A percentile compares a stretch with the other conserved stretches of the same genome.
Evolutionary conservation across 805 yeast species (phyloP).

Genomic region (Candida endomychidarum): DNA sequence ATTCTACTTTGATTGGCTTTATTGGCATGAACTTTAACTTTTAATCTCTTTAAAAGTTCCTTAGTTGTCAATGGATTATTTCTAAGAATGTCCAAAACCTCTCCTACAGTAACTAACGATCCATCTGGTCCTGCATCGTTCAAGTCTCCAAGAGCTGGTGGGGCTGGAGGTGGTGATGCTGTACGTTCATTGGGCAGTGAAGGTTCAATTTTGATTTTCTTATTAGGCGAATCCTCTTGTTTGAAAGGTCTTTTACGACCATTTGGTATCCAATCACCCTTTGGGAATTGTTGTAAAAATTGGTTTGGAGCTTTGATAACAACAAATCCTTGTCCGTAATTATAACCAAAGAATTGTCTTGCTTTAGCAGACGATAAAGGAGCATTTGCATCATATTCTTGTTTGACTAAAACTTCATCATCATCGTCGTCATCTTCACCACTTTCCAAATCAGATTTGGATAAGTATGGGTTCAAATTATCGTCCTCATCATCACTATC

Average conservation of each 20-base stretch:
- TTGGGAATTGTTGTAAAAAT: constrained; percentile 65
- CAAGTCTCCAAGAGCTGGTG: constrained; percentile 29
- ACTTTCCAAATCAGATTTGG: constrained; percentile 54
- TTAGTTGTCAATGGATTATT: constrained; percentile 60
- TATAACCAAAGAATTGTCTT: constrained; percentile 24
- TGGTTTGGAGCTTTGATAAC: constrained; percentile 63
- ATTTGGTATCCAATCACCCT: constrained; percentile 83
- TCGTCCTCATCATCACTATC: constrained; percentile 74
- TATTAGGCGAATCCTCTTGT: constrained; percentile 29
- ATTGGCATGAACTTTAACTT: constrained; percentile 60
- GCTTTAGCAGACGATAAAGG: constrained; percentile 11
- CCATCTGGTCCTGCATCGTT: constrained; percentile 38
- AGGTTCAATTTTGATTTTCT: constrained; percentile 24
- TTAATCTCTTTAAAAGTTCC: constrained; percentile 60
- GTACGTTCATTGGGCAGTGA: constrained; percentile 14
- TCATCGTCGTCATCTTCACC: constrained; percentile 55
- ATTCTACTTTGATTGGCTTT: constrained; percentile 63
- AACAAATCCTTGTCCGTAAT: constrained; percentile 43
- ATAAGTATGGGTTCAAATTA: constrained; percentile 70
- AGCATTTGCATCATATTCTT: constrained; percentile 29
- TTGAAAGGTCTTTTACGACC: constrained; percentile 34
- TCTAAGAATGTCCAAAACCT: constrained; percentile 63
- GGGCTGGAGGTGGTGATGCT: constrained; percentile 17
- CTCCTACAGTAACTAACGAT: constrained; percentile 63
- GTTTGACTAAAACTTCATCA: constrained; percentile 33